Evolutionary conservation across 148 eudicot genomes (phyloP).

Genomic region (Camellia lanceoleosa): DNA sequence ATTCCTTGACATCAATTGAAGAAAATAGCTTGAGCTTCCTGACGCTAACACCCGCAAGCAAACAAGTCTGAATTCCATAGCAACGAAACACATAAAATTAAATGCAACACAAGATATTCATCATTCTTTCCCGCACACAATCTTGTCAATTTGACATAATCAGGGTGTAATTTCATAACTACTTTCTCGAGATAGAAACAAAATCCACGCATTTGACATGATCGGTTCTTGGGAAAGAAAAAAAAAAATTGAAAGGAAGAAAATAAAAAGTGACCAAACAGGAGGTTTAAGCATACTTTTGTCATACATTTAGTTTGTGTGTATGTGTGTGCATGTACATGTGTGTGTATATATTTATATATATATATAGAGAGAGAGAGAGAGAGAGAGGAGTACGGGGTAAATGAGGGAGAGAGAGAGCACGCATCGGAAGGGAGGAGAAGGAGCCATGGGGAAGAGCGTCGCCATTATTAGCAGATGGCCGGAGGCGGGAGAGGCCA

Average conservation of each 20-base stretch:
- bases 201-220: neutral
- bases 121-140: neutral
- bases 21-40: slow-evolving; percentile 21
- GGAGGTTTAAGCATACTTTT: neutral
- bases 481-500: slow-evolving; percentile 5
- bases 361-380: neutral
- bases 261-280: neutral
- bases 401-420: slow-evolving; percentile 9
- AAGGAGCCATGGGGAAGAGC: slow-evolving; percentile 29
- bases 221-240: neutral
- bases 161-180: neutral
- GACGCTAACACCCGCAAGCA: slow-evolving; percentile 6
- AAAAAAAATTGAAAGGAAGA: neutral
- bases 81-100: neutral
- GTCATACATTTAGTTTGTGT: neutral
- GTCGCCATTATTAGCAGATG: slow-evolving; percentile 29
- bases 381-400: slow-evolving; percentile 20
- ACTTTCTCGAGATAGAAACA: neutral
- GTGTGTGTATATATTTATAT: neutral
- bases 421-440: slow-evolving; percentile 18
- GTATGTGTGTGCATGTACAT: neutral
- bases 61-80: slow-evolving; percentile 13
- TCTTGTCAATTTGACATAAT: neutral
- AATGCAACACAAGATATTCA: neutral
- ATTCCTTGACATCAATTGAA: neutral